Evolutionary conservation across 2,329 filamentous ascomycete genomes (phyloP).

Genomic region (Metarhizium guizhouense): DNA sequence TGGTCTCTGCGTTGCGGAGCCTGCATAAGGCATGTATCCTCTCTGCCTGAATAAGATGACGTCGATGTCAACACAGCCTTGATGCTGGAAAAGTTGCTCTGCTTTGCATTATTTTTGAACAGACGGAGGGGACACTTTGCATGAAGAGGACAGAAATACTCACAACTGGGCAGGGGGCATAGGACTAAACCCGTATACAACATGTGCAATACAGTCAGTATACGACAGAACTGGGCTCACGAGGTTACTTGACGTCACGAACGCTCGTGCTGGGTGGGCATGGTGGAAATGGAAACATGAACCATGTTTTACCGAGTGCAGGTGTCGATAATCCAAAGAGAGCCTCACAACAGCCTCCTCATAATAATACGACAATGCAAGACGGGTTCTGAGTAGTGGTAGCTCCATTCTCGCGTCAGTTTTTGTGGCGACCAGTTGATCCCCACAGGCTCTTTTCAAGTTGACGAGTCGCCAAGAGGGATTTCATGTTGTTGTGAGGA

Average conservation of each 20-base stretch:
- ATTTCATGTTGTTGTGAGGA: slow-evolving; percentile 7
- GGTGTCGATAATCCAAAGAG: not conserved
- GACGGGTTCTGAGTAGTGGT: not conserved
- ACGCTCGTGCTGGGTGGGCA: not conserved
- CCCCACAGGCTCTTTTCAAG: not conserved
- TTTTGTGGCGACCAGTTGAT: not conserved
- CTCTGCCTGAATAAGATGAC: not conserved
- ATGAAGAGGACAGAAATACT: too few species aligned
- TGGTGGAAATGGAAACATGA: too few species aligned
- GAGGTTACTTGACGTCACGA: not conserved
- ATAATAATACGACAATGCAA: too few species aligned
- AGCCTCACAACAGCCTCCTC: not conserved
- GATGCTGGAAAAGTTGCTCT: not conserved
- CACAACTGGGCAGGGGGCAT: too few species aligned
- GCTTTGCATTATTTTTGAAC: not conserved
- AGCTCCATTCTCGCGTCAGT: not conserved
- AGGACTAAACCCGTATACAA: too few species aligned
- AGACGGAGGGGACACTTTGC: not conserved
- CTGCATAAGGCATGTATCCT: too few species aligned
- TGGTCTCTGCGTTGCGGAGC: too few species aligned
- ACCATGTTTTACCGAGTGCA: too few species aligned
- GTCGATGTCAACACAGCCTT: not conserved
- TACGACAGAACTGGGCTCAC: not conserved
- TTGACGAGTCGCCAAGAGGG: not conserved
- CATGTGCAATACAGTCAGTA: not conserved